Evolutionary conservation across 371 early-diverging fungal species (phyloP).

Genomic region (Syncephalastrum contaminatum): DNA sequence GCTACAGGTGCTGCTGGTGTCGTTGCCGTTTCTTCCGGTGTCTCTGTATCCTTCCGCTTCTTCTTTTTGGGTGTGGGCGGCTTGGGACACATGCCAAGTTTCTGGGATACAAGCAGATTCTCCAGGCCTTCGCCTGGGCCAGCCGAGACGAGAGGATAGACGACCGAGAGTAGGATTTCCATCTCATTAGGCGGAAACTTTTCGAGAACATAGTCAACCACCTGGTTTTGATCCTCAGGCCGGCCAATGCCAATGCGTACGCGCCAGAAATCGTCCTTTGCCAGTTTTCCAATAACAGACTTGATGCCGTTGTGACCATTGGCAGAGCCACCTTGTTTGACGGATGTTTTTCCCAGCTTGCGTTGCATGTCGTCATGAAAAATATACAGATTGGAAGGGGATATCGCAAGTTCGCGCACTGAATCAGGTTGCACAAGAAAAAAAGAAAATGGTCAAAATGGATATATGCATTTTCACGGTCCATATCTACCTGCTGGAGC

Average conservation of each 20-base stretch:
- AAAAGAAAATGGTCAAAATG: neutral
- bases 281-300: conserved; percentile 58
- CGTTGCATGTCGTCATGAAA: conserved; percentile 83
- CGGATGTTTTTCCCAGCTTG: conserved; percentile 59
- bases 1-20: neutral
- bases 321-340: conserved; percentile 59
- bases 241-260: conserved; percentile 71
- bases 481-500: conserved; percentile 57
- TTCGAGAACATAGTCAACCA: conserved; percentile 60
- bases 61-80: conserved; percentile 7
- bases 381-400: conserved; percentile 48
- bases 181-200: conserved; percentile 51
- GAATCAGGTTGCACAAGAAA: neutral
- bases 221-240: conserved; percentile 52
- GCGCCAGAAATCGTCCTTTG: conserved; percentile 55
- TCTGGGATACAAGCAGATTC: conserved; percentile 14
- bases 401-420: conserved; percentile 44
- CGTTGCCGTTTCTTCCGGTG: neutral
- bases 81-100: conserved; percentile 17
- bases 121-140: conserved; percentile 20
- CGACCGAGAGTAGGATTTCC: conserved; percentile 31
- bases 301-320: conserved; percentile 81
- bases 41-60: conserved; percentile 4
- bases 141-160: conserved; percentile 29
- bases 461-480: neutral